These are phyloP conservation scores for Scutellaria baicalensis DNA, from an alignment of 257 asterid species.

Conservation along the genomic window DNA sequence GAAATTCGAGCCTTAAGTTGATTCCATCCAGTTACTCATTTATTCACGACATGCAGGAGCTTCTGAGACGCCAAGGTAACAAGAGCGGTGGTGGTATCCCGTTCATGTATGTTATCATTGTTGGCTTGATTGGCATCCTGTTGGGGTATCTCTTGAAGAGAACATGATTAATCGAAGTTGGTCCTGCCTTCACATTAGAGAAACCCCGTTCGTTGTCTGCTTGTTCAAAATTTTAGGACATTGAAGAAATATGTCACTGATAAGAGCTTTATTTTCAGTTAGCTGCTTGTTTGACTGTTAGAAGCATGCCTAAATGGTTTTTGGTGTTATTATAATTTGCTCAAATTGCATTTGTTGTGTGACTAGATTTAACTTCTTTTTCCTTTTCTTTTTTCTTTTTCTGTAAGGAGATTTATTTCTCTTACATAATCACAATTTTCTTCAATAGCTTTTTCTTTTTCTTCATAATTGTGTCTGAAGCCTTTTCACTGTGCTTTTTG, in stretches of 20 bases:
- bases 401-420: not conserved
- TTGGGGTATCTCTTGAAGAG: conserved; percentile 83
- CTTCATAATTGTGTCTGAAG: not conserved
- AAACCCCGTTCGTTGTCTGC: conserved; percentile 12
- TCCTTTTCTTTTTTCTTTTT: not conserved
- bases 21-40: not conserved
- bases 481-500: not conserved
- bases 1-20: not conserved
- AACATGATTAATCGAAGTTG: conserved; percentile 24
- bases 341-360: conserved; percentile 35
- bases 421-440: not conserved
- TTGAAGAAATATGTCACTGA: conserved; percentile 30
- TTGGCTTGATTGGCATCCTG: conserved; percentile 70
- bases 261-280: conserved; percentile 33
- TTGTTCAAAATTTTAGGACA: conserved; percentile 28
- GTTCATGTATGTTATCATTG: conserved; percentile 53
- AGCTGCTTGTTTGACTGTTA: conserved; percentile 32
- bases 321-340: conserved; percentile 31
- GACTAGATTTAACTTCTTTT: conserved; percentile 21
- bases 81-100: conserved; percentile 60
- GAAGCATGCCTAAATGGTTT: conserved; percentile 29
- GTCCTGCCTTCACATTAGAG: not conserved
- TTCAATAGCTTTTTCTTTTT: not conserved
- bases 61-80: conserved; percentile 60
- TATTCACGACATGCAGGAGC: conserved; percentile 46